Percentiles rank a stretch among this genome's conserved stretches.
Conservation (phyloP, 1,139 yeast genomes). For the Taphrina flavorubra region DNA sequence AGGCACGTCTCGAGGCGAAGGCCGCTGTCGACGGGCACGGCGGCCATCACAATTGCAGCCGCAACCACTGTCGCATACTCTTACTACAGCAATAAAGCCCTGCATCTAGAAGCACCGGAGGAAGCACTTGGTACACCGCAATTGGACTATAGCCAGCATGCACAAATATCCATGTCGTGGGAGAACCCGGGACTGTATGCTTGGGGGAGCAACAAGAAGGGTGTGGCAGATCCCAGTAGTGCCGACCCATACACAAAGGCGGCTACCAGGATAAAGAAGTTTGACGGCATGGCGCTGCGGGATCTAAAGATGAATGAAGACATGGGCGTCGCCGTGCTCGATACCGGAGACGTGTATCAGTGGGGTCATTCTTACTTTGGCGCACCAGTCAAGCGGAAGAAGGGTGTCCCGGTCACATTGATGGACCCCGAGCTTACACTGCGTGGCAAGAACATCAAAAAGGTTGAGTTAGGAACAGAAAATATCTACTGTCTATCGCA, state of each 20-base stretch:
- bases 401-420: conserved; percentile 43
- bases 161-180: conserved; percentile 38
- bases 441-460: conserved; percentile 57
- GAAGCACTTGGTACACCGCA: conserved; percentile 1
- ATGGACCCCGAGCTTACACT: conserved; percentile 53
- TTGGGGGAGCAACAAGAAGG: conserved; percentile 46
- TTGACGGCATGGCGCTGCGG: conserved; percentile 65
- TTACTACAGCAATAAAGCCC: not conserved
- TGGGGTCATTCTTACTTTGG: conserved; percentile 59
- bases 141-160: conserved; percentile 35
- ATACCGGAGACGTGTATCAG: conserved; percentile 75
- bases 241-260: conserved; percentile 46
- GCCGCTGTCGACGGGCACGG: conserved; percentile 2
- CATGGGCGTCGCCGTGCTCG: conserved; percentile 68
- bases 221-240: conserved; percentile 44
- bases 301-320: conserved; percentile 63
- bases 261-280: conserved; percentile 67
- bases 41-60: conserved; percentile 11
- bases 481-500: conserved; percentile 62
- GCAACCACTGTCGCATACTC: conserved; percentile 19
- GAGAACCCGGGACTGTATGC: conserved; percentile 43
- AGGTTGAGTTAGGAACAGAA: conserved; percentile 51
- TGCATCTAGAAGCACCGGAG: conserved; percentile 8
- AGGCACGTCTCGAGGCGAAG: conserved; percentile 11
- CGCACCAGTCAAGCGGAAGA: conserved; percentile 46